Base-by-base conservation (phyloP, 2,329 filamentous ascomycete genomes). In the Pseudogymnoascus sp. region DNA sequence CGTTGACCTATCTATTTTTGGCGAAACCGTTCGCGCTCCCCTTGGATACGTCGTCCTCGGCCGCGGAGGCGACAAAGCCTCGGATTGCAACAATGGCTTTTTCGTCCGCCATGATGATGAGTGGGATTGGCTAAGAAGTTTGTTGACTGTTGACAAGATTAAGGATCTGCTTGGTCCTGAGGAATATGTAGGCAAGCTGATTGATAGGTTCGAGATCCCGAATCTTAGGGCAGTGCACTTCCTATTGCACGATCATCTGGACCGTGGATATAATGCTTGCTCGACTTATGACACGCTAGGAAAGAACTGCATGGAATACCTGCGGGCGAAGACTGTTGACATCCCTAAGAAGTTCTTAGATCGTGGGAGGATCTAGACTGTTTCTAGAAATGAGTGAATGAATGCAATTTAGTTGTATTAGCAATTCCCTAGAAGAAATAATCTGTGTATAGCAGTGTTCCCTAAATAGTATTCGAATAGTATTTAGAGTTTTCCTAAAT, bases 221-320 rank as follows among this genome's bases (percentile, higher is more conserved):
- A 59, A 61, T 23, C 34, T 64, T n/a, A 16, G 21, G 23, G 37
- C 71, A 7, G 73, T 75, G 37, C 74, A 75, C 61, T 75, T 75
- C 64, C 67, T 80, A 42, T 67, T 81, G 21, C 74, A 79, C 62
- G 79, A 80, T 66, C 78, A 80, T 65, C 69, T 80, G 6, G 77
- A 79, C 61, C 71, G 77, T 0, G 77, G 77, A 0, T 78, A 77
- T 68, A 75, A 77, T 61, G 75, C 76, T 3, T 77, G 75, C 37
- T 73, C 72, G 59, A 74, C 74, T 1, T 78, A 79, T 53, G 79
- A 81, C 67, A 77, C 75, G 0, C 68, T 81, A 12, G 79, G 78
- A 0, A 81, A 81, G 73, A 78, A 78, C 21, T 71, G 75, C 40
- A 74, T 71, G 12, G 78, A 81, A 72, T 80, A 79, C 66, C 59